These are phyloP conservation scores for Termitomyces sp. DNA, from an alignment of 1,284 basidiomycete species.

Conservation along the genomic window DNA sequence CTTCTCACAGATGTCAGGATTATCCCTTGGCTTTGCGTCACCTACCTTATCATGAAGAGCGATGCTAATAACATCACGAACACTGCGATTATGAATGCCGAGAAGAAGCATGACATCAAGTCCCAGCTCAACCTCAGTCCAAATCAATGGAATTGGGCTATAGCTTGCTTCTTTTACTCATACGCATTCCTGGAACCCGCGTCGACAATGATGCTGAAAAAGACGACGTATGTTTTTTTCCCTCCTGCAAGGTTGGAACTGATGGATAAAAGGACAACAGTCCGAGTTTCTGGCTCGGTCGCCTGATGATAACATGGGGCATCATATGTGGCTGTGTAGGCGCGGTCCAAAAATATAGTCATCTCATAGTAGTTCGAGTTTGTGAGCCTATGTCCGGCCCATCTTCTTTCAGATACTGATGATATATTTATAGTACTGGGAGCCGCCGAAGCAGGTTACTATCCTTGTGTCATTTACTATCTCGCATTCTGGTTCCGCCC, in stretches of 20 bases:
- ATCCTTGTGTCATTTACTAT: conserved; percentile 14
- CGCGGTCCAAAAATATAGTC: conserved; percentile 11
- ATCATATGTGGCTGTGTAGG: conserved; percentile 9
- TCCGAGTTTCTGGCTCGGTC: conserved; percentile 14
- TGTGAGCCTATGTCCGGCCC: background rate
- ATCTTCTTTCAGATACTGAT: background rate
- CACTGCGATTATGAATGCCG: conserved; percentile 14
- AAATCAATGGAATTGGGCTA: conserved; percentile 14
- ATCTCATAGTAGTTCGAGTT: conserved; percentile 11
- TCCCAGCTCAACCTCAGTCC: conserved; percentile 10
- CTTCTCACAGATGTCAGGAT: conserved; percentile 7
- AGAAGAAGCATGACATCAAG: conserved; percentile 14
- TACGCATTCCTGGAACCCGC: conserved; percentile 13
- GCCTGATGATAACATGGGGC: conserved; percentile 16
- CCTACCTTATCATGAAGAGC: conserved; percentile 14
- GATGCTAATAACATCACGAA: conserved; percentile 14
- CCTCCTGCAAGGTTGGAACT: background rate
- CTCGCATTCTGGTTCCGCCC: conserved; percentile 16
- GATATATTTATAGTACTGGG: conserved; percentile 7
- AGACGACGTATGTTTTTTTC: conserved; percentile 6
- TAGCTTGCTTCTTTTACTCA: conserved; percentile 16
- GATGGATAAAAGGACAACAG: background rate
- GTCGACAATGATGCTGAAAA: conserved; percentile 14
- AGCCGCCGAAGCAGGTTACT: conserved; percentile 16
- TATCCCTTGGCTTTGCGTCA: conserved; percentile 15